Conservation (phyloP, 148 eudicot genomes). For the Rhododendron ferrugineum region DNA sequence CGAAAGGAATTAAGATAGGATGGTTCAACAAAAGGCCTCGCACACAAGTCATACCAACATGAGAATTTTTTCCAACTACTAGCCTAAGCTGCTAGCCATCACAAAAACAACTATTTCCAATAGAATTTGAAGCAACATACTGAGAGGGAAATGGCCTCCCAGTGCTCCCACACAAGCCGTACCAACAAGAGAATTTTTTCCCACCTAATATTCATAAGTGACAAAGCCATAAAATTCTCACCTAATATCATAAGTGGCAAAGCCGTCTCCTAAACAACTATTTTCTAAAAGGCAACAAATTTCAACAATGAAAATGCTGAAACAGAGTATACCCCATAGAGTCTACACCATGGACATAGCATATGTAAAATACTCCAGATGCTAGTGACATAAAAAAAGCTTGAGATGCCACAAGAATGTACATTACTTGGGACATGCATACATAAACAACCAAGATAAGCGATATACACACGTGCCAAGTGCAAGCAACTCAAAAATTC, state of each 20-base stretch:
- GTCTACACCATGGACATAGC: neutral
- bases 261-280: neutral
- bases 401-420: neutral
- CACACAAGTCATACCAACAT: neutral
- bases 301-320: neutral
- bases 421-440: neutral
- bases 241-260: neutral
- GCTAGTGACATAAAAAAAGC: neutral
- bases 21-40: too few species aligned
- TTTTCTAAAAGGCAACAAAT: neutral
- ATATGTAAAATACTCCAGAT: neutral
- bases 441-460: neutral
- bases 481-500: neutral
- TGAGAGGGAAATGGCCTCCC: neutral
- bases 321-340: neutral
- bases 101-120: neutral
- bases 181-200: neutral
- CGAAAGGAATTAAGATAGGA: too few species aligned
- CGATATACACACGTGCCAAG: neutral
- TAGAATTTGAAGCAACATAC: neutral
- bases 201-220: neutral
- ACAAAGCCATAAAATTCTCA: too few species aligned
- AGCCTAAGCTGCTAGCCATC: neutral
- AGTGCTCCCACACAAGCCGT: neutral
- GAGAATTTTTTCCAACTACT: neutral